phyloP scores from a whole-genome alignment of 495 filamentous ascomycete genomes.

The Hyaloscypha variabilis region DNA sequence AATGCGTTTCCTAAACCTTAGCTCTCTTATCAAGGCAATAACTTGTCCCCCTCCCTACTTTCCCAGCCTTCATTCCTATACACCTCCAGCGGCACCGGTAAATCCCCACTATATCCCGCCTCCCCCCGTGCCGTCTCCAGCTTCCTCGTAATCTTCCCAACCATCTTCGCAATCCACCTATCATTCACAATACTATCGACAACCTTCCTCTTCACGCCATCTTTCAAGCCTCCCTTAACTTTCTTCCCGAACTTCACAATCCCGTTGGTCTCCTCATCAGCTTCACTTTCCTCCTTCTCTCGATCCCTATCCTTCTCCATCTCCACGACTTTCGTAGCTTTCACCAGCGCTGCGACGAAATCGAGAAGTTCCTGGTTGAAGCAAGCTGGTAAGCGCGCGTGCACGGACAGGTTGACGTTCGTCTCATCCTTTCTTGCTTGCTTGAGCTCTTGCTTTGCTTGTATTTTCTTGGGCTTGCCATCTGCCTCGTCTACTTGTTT shows the following conservation, averaged over 20 bases:
- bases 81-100: slow-evolving; percentile 26
- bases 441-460: slow-evolving; percentile 30
- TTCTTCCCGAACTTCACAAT: slow-evolving; percentile 14
- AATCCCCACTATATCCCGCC: slow-evolving; percentile 36
- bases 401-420: slow-evolving; percentile 37
- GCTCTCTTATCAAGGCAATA: too few species aligned
- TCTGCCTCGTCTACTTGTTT: slow-evolving; percentile 32
- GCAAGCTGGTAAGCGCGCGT: slow-evolving; percentile 36
- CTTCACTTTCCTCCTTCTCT: neutral
- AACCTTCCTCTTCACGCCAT: slow-evolving; percentile 28
- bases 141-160: slow-evolving; percentile 39
- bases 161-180: slow-evolving; percentile 44
- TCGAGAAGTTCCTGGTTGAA: slow-evolving; percentile 42
- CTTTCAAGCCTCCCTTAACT: slow-evolving; percentile 28
- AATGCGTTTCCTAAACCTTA: too few species aligned
- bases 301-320: slow-evolving; percentile 29
- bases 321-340: slow-evolving; percentile 44
- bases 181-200: slow-evolving; percentile 40
- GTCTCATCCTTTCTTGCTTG: slow-evolving; percentile 37
- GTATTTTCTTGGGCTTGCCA: slow-evolving; percentile 31
- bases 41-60: slow-evolving; percentile 17
- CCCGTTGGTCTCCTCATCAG: slow-evolving; percentile 4
- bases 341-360: slow-evolving; percentile 42
- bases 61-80: slow-evolving; percentile 11
- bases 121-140: slow-evolving; percentile 39